phyloP scores from a whole-genome alignment of 1,139 yeast species.

The Candida sojae region DNA sequence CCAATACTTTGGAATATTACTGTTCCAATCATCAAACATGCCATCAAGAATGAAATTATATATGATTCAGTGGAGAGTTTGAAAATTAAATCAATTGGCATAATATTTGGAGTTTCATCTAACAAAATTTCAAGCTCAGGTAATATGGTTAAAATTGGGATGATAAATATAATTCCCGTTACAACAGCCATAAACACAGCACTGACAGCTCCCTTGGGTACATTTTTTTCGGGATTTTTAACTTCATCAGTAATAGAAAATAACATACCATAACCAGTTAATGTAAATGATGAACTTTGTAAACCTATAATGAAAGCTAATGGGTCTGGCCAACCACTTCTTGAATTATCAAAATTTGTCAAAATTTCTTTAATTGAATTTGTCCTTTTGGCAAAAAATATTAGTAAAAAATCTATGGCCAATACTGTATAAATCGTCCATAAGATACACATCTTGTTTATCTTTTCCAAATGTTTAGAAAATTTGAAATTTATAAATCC shows the following conservation, averaged over 20 bases:
- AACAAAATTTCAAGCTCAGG: conserved; percentile 62
- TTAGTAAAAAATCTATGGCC: conserved; percentile 61
- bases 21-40: conserved; percentile 67
- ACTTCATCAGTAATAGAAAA: conserved; percentile 86
- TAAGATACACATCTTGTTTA: conserved; percentile 65
- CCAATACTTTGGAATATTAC: conserved; percentile 79
- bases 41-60: conserved; percentile 66
- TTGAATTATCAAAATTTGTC: conserved; percentile 67
- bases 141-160: conserved; percentile 69
- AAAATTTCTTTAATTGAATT: conserved; percentile 61
- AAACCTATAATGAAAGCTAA: conserved; percentile 73
- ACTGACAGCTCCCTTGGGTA: conserved; percentile 74
- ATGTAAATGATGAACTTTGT: conserved; percentile 75
- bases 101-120: conserved; percentile 62
- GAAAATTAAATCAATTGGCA: conserved; percentile 69
- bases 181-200: conserved; percentile 65
- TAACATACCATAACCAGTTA: conserved; percentile 81
- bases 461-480: conserved; percentile 58
- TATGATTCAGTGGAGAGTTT: conserved; percentile 69
- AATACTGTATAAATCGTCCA: conserved; percentile 78
- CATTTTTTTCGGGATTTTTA: conserved; percentile 67
- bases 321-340: conserved; percentile 72
- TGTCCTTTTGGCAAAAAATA: conserved; percentile 61
- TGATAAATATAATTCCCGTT: conserved; percentile 70
- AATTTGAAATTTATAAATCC: conserved; percentile 64